Base-by-base conservation (phyloP, 2,329 filamentous ascomycete species). In the Fulvia fulva region DNA sequence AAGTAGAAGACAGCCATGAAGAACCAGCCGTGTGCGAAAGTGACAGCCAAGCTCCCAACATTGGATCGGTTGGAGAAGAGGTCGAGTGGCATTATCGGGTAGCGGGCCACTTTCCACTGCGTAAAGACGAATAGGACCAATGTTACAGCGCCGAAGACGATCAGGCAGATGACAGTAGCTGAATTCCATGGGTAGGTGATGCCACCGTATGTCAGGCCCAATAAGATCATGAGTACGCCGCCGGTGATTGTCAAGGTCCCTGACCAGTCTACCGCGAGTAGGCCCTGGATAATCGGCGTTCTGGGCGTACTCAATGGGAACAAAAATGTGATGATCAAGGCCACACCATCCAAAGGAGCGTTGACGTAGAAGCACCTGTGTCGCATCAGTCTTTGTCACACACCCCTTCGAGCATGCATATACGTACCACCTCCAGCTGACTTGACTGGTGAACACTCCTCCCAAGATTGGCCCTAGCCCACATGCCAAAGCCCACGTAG, bases 121-220 rank as follows among this genome's bases (percentile, higher is more conserved):
- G 87, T 84, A n/a, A 90, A 44, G 63, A 87, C 75, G 72, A 95
- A 95, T 41, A 91, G 62, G 11, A 60, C 81, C 41, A 64, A 65
- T 7, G 80, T 78, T 19, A 88, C 53, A 22, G 83, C 68, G 25
- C 90, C 90, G 64, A 92, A 91, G 49, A 93, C 75, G 63, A 94
- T 80, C 28, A 95, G 80, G 66, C 88, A 91, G 65, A 95, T 81
- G 34, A 91, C 87, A 0, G 83, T 87, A 1, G 87, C 79, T 0
- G 88, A 91, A 53, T 75, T 74, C 91, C 90, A 95, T 1, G 91
- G 87, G 63, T 83, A 84, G 19, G 80, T 79, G 55, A 90, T 82
- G 51, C 90, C 91, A 56, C 91, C 91, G 60, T 92, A 90, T 69
- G 94, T 87, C 9, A 96, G 82, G 0, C 90, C 91, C 41, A 96